Base-by-base conservation (phyloP, 148 eudicot species). In the Euryodendron excelsum region DNA sequence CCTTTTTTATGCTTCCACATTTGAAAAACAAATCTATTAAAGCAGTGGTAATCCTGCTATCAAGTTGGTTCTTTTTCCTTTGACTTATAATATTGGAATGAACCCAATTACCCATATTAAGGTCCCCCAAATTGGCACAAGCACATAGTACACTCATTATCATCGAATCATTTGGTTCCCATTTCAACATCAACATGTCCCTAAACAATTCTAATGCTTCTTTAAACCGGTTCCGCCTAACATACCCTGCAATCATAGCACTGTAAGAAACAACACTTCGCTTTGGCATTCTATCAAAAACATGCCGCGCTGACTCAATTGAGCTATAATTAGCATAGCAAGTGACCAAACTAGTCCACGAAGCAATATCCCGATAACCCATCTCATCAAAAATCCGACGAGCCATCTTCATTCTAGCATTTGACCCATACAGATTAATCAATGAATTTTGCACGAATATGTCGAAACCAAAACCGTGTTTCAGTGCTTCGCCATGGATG, bases 231-330 rank as follows among this genome's bases (percentile, higher is more conserved):
- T 45, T 69, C 55, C 5, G 3, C 55, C 73, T 69, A 44, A 69
- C 55, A 69, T 69, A 45, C 21, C 56, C 73, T 10, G 56, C 8
- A 28, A 69, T 44, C 73, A 69, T 69, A 27, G 73, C 73, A 45
- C 73, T 69, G 73, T 69, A 69, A 69, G 55, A 69, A 23, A 69
- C 73, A 69, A 45, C 73, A 69, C 33, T 69, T 17, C 55, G 44
- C 55, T 69, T 14, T 0, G 73, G 73, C 73, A 45, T 69, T 28
- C 23, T 45, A 45, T 69, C 73, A 45, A 69, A 69, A 23, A 69
- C 21, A 41, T 5, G 34, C 9, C 34, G 73, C 8, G 73, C 73
- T 25, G 53, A 41, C 33, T 44, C 56, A 7, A 45, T 45, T 0
- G 36, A 44, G 10, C 55, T 12, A 48, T 15, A 27, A 44, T 45